Evolutionary conservation across 768 basidiomycete genomes (phyloP), one percentile per base, ranked within the genome.

Genomic region (Collybiopsis luxurians): DNA sequence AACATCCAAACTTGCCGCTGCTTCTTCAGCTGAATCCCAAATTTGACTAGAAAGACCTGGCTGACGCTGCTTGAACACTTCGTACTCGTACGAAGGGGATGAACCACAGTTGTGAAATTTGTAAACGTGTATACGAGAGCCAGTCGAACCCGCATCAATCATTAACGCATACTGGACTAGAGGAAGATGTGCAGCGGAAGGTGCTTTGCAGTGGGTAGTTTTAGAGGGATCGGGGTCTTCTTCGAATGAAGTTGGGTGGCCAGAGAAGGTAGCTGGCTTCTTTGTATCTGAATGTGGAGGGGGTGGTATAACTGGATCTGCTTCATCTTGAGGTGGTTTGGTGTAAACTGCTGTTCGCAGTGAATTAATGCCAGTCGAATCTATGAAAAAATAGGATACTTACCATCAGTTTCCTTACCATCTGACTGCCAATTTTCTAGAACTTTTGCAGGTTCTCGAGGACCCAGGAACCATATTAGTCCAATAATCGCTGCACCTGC

Each of bases 131-230:
- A 98, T 95, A 17, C 97, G 85, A 0, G 95, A 97, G 19, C 96
- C 97, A 0, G 95, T 97, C 17, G 95, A 98, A 23, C 97, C 97
- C 0, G 97, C 96, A 70, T 99, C 97, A 73, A 98, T 91, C 87
- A 98, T 97, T 65, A 98, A 82, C 0, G 93, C 95, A 70, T 91
- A 99, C 69, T 94, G 92, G 12, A 96, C 88, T 56, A 96, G 76
- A 0, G 81, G 79, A 48, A 76, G 66, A 51, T 70, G 64, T 1
- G 79, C 62, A 13, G 71, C 71, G 68, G 84, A 71, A 0, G 92
- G 82, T 0, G 69, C 55, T 0, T 79, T 79, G 73, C 95, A 98
- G 73, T 86, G 74, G 0, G 86, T 82, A 0, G 93, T 95, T 59
- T 80, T 81, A 34, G 80, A 70, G 0, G 83, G 87, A 71, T 96